Evolutionary conservation across 805 yeast species (phyloP), one percentile per base, ranked within the genome.

Genomic region (Ogataea nakhonphanomensis): DNA sequence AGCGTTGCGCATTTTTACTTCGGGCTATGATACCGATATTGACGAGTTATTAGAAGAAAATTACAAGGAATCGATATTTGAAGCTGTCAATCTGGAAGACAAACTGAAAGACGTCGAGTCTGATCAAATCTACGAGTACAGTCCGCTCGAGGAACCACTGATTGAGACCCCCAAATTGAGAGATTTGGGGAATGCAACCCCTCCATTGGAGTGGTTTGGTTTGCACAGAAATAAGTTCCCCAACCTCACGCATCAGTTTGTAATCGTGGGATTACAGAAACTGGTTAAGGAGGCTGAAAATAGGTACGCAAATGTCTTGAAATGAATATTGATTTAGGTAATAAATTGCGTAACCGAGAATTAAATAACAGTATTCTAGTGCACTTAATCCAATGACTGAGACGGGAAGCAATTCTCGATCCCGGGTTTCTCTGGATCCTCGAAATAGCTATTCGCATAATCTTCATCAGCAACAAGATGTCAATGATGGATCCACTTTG

Each of bases 171-270:
- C 98, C 2, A 91, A 83, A 50, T 68, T 93, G 54, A 80, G 79
- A 54, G 98, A 93, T 55, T 70, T 93, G 53, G 98, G 99, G 20
- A 90, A 84, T 63, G 98, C 97, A 1, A 93, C 99, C 0, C 99
- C 99, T 1, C 99, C 99, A 2, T 65, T 93, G 43, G 99, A 93
- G 59, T 93, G 99, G 99, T 85, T 93, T 66, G 99, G 99, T 2
- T 70, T 93, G 23, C 93, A 93, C 59, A 73, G 98, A 49, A 76
- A 83, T 53, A 78, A 81, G 49, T 79, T 93, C 50, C 99, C 99
- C 0, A 80, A 84, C 29, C 72, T 85, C 43, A 83, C 96, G 0
- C 97, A 93, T 57, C 91, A 88, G 59, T 67, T 77, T 45, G 78
- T 81, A 0, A 84, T 90, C 35, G 74, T 84, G 10, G 76, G 81